phyloP scores from a whole-genome alignment of 495 filamentous ascomycete species.

The Penicillium subrubescens region DNA sequence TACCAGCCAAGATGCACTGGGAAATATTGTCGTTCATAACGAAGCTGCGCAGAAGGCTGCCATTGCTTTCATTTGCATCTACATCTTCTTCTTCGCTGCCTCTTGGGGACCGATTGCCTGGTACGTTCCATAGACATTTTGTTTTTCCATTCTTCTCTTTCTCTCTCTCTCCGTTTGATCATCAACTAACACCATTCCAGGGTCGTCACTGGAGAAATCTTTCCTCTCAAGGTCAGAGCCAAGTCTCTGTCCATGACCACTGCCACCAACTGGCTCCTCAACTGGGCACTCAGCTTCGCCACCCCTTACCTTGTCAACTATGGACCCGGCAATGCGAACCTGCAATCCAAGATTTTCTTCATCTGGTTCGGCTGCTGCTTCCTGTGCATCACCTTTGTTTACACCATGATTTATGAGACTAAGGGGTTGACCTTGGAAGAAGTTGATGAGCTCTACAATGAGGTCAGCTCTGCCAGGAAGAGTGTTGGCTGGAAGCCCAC shows the following conservation, averaged over 20 bases:
- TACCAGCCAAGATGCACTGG: conserved; percentile 1
- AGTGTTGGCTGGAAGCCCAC: conserved; percentile 7
- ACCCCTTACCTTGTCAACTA: conserved; percentile 75
- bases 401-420: conserved; percentile 75
- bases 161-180: neutral
- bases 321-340: conserved; percentile 54
- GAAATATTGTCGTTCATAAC: conserved; percentile 6
- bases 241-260: conserved; percentile 70
- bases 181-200: conserved; percentile 48
- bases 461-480: conserved; percentile 2
- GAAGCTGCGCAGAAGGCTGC: conserved; percentile 58
- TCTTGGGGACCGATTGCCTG: conserved; percentile 25
- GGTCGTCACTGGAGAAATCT: conserved; percentile 77
- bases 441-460: conserved; percentile 71
- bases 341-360: conserved; percentile 75
- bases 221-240: conserved; percentile 64
- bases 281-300: conserved; percentile 57
- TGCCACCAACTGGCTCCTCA: conserved; percentile 69
- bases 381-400: conserved; percentile 69
- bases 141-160: no score
- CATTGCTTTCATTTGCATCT: conserved; percentile 72
- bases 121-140: neutral
- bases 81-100: conserved; percentile 68
- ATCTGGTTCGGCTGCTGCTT: conserved; percentile 71
- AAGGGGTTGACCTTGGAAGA: conserved; percentile 79